Evolutionary conservation across 1,139 yeast species (phyloP).

Genomic region (Torulaspora pretoriensis): DNA sequence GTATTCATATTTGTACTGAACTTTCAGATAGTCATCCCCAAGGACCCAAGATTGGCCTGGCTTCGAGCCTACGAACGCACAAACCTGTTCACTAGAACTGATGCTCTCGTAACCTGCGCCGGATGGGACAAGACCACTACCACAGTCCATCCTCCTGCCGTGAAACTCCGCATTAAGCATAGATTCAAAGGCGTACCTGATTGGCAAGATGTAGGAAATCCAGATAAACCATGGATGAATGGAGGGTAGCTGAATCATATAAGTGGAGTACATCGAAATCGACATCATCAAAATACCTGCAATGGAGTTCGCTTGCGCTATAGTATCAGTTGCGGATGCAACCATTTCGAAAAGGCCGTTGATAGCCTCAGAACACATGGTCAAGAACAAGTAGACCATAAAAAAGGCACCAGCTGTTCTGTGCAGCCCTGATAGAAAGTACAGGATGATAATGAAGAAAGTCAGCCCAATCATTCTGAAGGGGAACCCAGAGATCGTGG

Average conservation of each 20-base stretch:
- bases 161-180: slow-evolving; percentile 55
- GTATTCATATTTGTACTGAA: slow-evolving; percentile 40
- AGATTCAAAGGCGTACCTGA: slow-evolving; percentile 54
- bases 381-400: slow-evolving; percentile 45
- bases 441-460: slow-evolving; percentile 45
- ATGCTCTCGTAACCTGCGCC: slow-evolving; percentile 49
- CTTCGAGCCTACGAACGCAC: slow-evolving; percentile 48
- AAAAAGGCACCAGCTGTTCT: slow-evolving; percentile 54
- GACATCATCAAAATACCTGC: slow-evolving; percentile 49
- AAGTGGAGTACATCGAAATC: slow-evolving; percentile 50
- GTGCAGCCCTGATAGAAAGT: slow-evolving; percentile 50
- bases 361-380: slow-evolving; percentile 42
- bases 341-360: slow-evolving; percentile 47
- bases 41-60: slow-evolving; percentile 41
- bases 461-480: slow-evolving; percentile 45
- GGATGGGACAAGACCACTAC: slow-evolving; percentile 43
- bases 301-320: slow-evolving; percentile 50
- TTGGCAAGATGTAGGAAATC: slow-evolving; percentile 56
- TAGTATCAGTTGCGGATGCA: slow-evolving; percentile 45
- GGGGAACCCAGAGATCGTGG: slow-evolving; percentile 46
- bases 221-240: slow-evolving; percentile 68
- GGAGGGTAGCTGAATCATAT: slow-evolving; percentile 51
- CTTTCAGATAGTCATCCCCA: slow-evolving; percentile 45
- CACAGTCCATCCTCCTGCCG: slow-evolving; percentile 52
- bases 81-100: slow-evolving; percentile 42